Evolutionary conservation across 2,329 filamentous ascomycete genomes (phyloP), one percentile per base, ranked within the genome.

Genomic region (Eurotiales sp.): DNA sequence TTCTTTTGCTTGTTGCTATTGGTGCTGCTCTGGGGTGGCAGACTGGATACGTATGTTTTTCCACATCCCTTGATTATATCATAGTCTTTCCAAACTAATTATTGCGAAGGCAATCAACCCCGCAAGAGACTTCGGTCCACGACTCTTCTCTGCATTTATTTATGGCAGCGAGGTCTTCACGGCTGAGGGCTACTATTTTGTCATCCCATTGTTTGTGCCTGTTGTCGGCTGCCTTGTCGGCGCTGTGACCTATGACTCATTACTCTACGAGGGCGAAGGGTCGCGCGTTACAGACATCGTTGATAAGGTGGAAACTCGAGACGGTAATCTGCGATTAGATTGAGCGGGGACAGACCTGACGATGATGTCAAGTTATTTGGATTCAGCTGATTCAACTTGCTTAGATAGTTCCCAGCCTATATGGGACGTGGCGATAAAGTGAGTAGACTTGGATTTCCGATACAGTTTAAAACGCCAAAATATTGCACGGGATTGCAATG

Each of bases 11-110:
- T 12, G 54, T 62, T 14, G 56, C 55, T 17, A 65, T 66, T 21
- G 63, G 63, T n/a, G 61, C 63, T 1, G 56, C 63, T 2, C 21
- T 66, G 30, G 63, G 63, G n/a, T 66, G 63, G 63, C 62, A 66
- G 56, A 66, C 63, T 6, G 64, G 64, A 34, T 67, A 66, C 32
- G 63, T 66, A 66, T 4, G 62, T n/a, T n/a, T n/a, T n/a, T n/a
- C n/a, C n/a, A n/a, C 61, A 19, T 12, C 32, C 14, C 11, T 5
- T 8, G 14, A n/a, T n/a, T 2, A 12, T 34, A 34, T 34, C n/a
- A 6, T 12, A 34, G 17, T 11, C 30, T 11, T 11, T n/a, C 14
- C 8, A 15, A 3, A 19, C 34, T 36, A 36, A 19, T 37, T 23
- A 29, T 23, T 6, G 12, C 7, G 2, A 40, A 65, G 63, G 63